These are phyloP conservation scores for Saccharum spontaneum DNA, from an alignment of 176 grass and related monocot genomes.

Conservation along the genomic window DNA sequence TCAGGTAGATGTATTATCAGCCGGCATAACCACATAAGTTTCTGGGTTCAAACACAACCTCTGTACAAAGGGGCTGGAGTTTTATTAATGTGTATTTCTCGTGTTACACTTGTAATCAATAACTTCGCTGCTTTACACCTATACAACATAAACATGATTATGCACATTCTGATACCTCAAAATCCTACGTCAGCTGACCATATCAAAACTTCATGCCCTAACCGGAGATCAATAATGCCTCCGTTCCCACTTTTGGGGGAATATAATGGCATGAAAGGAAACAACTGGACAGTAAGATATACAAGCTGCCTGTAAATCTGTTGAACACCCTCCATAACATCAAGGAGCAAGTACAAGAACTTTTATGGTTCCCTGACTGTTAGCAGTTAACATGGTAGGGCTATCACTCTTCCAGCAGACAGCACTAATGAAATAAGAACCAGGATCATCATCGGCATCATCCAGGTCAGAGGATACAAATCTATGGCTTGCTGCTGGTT, in stretches of 20 bases:
- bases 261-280: slow-evolving; percentile 26
- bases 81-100: slow-evolving; percentile 33
- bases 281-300: slow-evolving; percentile 24
- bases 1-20: neutral
- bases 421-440: slow-evolving; percentile 96
- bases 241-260: slow-evolving; percentile 34
- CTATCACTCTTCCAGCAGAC: slow-evolving; percentile 99
- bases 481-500: slow-evolving; percentile 82
- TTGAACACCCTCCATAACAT: slow-evolving; percentile 18
- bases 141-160: slow-evolving; percentile 35
- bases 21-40: neutral
- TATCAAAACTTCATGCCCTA: slow-evolving; percentile 39
- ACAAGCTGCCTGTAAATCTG: slow-evolving; percentile 28
- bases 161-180: slow-evolving; percentile 38
- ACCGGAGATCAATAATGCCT: slow-evolving; percentile 26
- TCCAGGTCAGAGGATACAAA: slow-evolving; percentile 82
- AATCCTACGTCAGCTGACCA: slow-evolving; percentile 45
- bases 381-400: slow-evolving; percentile 92
- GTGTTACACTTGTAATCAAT: slow-evolving; percentile 35
- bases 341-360: slow-evolving; percentile 91
- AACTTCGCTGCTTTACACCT: slow-evolving; percentile 33
- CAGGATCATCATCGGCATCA: slow-evolving; percentile 74
- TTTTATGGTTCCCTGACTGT: slow-evolving; percentile 99
- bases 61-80: slow-evolving; percentile 11
- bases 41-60: neutral